These are phyloP conservation scores for Sarcodon sp. DNA, from an alignment of 768 basidiomycete species.

Conservation along the genomic window DNA sequence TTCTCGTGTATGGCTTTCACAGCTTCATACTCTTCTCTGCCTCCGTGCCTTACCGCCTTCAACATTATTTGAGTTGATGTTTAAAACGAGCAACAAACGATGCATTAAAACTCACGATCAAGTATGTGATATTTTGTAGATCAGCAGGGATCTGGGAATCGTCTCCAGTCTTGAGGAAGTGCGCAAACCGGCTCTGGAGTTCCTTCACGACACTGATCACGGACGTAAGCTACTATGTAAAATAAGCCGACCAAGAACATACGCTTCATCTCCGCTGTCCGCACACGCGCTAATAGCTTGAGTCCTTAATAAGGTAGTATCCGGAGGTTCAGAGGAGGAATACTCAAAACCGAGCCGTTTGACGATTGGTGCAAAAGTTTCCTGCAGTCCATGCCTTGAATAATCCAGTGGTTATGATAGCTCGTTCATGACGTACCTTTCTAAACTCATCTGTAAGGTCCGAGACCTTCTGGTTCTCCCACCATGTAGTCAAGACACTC, in stretches of 20 bases:
- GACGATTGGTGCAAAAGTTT: constrained; percentile 63
- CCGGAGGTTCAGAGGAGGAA: constrained; percentile 47
- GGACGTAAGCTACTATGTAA: constrained; percentile 10
- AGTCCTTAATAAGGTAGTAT: constrained; percentile 61
- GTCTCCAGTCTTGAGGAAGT: constrained; percentile 60
- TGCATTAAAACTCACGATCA: constrained; percentile 26
- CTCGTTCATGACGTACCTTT: constrained; percentile 26
- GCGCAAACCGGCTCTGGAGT: constrained; percentile 54
- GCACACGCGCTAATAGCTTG: constrained; percentile 52
- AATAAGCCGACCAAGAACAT: constrained; percentile 8
- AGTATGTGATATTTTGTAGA: constrained; percentile 45
- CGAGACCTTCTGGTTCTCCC: constrained; percentile 54
- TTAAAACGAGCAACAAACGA: neutral
- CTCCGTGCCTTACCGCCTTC: constrained; percentile 66
- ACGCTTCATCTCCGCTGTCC: constrained; percentile 27
- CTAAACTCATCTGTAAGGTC: constrained; percentile 47
- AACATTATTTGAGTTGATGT: constrained; percentile 2
- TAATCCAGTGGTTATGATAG: neutral
- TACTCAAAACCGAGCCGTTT: constrained; percentile 72
- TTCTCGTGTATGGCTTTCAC: constrained; percentile 57
- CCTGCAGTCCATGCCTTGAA: constrained; percentile 19
- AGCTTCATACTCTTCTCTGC: constrained; percentile 61
- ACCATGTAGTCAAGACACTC: constrained; percentile 58
- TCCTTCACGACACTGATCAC: constrained; percentile 57
- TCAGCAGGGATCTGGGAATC: constrained; percentile 73